Percentiles rank a stretch among this genome's conserved stretches.
phyloP scores from a whole-genome alignment of 2,329 filamentous ascomycete species.

The Cryphonectria naterciae region DNA sequence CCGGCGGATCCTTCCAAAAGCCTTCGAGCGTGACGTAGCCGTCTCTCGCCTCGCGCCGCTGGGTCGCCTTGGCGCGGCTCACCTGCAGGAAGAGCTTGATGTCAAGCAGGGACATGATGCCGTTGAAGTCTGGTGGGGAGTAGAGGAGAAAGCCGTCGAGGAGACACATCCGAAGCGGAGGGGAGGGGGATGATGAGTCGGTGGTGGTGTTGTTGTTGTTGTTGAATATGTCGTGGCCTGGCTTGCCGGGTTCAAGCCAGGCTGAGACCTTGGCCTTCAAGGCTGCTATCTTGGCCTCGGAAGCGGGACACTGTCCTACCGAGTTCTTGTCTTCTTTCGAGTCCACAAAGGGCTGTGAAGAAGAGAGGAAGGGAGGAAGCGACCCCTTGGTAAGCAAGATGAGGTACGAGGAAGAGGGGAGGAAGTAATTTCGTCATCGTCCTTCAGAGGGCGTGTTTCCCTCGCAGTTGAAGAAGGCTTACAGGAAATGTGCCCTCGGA shows the following conservation, averaged over 20 bases:
- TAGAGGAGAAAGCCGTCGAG: slow-evolving; percentile 91
- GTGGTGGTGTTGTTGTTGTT: neutral
- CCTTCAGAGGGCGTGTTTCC: slow-evolving; percentile 29
- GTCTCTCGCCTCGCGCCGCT: slow-evolving; percentile 67
- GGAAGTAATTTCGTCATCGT: neutral
- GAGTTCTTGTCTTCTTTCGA: slow-evolving; percentile 69
- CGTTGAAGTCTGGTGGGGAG: slow-evolving; percentile 53
- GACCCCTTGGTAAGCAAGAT: slow-evolving; percentile 28
- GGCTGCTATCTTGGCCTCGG: slow-evolving; percentile 49
- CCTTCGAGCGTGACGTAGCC: slow-evolving; percentile 84
- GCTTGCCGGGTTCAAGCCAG: slow-evolving; percentile 50
- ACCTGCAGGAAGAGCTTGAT: slow-evolving; percentile 79
- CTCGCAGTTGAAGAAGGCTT: slow-evolving; percentile 42
- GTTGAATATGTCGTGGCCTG: slow-evolving; percentile 44
- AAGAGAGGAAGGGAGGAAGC: slow-evolving; percentile 20
- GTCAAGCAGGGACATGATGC: slow-evolving; percentile 67
- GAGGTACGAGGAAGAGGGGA: slow-evolving; percentile 36
- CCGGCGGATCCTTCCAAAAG: slow-evolving; percentile 94
- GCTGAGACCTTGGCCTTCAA: slow-evolving; percentile 52
- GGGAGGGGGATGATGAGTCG: slow-evolving; percentile 12
- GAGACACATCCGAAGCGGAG: slow-evolving; percentile 62
- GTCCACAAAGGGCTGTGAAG: slow-evolving; percentile 50
- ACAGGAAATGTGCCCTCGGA: slow-evolving; percentile 68
- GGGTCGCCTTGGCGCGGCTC: slow-evolving; percentile 65
- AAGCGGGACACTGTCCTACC: slow-evolving; percentile 58